Evolutionary conservation across 306 rosid species (phyloP).

Genomic region (Ceratonia siliqua): DNA sequence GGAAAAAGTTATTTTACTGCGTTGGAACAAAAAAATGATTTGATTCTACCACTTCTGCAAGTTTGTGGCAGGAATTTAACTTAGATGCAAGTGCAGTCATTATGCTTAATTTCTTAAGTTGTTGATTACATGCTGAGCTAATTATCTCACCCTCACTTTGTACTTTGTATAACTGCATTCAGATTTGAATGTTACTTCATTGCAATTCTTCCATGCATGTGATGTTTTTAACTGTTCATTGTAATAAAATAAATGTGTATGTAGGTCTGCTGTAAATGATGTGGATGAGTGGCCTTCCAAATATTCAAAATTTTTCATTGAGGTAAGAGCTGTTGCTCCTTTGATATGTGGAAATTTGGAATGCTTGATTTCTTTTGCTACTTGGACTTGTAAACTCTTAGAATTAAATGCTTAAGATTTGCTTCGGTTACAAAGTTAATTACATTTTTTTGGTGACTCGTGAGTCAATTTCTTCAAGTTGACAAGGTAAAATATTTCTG

Average conservation of each 20-base stretch:
- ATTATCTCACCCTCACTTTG: background rate
- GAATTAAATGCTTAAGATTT: slow-evolving; percentile 3
- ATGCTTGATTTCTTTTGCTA: slow-evolving; percentile 23
- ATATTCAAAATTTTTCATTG: slow-evolving; percentile 76
- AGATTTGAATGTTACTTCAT: slow-evolving; percentile 1
- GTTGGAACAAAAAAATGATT: background rate
- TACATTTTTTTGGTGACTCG: no score
- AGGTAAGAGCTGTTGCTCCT: slow-evolving; percentile 50
- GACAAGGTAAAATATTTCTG: background rate
- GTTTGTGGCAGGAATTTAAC: background rate
- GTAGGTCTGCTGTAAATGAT: slow-evolving; percentile 89
- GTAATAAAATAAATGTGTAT: slow-evolving; percentile 20
- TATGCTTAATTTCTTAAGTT: background rate
- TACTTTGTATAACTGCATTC: slow-evolving; percentile 16
- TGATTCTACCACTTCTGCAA: background rate
- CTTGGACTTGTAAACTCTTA: background rate
- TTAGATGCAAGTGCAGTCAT: background rate
- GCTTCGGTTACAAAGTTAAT: background rate
- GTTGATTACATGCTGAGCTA: background rate
- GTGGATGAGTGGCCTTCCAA: slow-evolving; percentile 93
- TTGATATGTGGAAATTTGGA: background rate
- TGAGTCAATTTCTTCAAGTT: background rate
- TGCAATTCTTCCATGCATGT: background rate
- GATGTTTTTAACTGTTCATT: background rate
- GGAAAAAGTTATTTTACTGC: background rate